A percentile compares a stretch with the other conserved stretches of the same genome.
phyloP scores from a whole-genome alignment of 805 yeast species.

The Saturnispora besseyi region DNA sequence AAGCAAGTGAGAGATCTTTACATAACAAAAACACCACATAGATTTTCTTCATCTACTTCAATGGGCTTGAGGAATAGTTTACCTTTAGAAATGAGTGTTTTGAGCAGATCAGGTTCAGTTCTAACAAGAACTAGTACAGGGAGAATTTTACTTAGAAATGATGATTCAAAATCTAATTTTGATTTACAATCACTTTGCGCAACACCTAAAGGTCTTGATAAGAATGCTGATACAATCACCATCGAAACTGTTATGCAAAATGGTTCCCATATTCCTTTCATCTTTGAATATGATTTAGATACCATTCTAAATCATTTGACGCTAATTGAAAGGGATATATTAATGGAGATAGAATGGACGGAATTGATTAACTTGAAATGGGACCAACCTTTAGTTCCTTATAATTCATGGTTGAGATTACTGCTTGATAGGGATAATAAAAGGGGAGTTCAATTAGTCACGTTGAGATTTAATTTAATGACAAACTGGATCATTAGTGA shows the following conservation, averaged over 20 bases:
- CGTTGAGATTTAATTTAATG: slow-evolving; percentile 78
- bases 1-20: slow-evolving; percentile 28
- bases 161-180: slow-evolving; percentile 18
- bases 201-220: slow-evolving; percentile 21
- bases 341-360: slow-evolving; percentile 85
- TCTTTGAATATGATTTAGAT: slow-evolving; percentile 60
- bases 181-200: slow-evolving; percentile 22
- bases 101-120: slow-evolving; percentile 10
- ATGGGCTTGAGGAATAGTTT: not conserved
- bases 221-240: slow-evolving; percentile 13
- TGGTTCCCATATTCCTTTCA: slow-evolving; percentile 69
- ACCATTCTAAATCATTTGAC: slow-evolving; percentile 76
- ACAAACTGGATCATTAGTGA: slow-evolving; percentile 92
- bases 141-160: slow-evolving; percentile 8
- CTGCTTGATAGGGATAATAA: slow-evolving; percentile 39
- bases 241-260: slow-evolving; percentile 35
- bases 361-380: slow-evolving; percentile 73
- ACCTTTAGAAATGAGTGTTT: slow-evolving; percentile 12
- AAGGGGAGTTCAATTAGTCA: slow-evolving; percentile 73
- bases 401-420: slow-evolving; percentile 76
- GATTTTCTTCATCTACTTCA: not conserved
- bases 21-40: slow-evolving; percentile 19
- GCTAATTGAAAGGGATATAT: slow-evolving; percentile 72
- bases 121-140: slow-evolving; percentile 11
- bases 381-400: slow-evolving; percentile 57